phyloP scores from a whole-genome alignment of 1,139 yeast species.

The Chernovozyma aurita region DNA sequence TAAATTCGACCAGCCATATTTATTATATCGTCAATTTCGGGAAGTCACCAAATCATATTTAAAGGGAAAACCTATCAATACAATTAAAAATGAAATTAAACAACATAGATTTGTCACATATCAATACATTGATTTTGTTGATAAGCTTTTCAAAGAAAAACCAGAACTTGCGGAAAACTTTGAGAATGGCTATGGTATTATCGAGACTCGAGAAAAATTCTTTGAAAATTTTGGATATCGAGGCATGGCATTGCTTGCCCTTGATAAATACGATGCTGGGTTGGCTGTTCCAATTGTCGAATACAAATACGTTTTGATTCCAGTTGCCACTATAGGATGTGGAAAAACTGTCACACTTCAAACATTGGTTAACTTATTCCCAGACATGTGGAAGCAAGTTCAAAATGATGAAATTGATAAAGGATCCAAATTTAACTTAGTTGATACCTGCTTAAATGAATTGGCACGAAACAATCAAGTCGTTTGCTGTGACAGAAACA shows the following conservation, averaged over 20 bases:
- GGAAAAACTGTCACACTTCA: constrained; percentile 86
- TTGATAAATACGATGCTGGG: neutral
- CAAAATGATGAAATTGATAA: constrained; percentile 76
- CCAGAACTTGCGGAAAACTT: constrained; percentile 44
- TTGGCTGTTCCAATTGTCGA: constrained; percentile 3
- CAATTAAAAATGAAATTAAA: constrained; percentile 36
- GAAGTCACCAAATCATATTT: constrained; percentile 72
- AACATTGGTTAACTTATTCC: constrained; percentile 52
- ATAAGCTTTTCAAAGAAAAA: constrained; percentile 46
- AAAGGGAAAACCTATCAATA: constrained; percentile 29
- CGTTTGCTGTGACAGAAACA: constrained; percentile 80
- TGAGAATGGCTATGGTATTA: constrained; percentile 64
- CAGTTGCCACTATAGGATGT: constrained; percentile 90
- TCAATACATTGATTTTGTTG: constrained; percentile 65
- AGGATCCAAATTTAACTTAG: constrained; percentile 48
- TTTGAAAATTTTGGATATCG: constrained; percentile 39
- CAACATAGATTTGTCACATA: constrained; percentile 58
- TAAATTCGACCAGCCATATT: constrained; percentile 93
- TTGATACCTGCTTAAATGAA: constrained; percentile 43
- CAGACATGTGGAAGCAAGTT: constrained; percentile 64
- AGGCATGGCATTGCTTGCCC: constrained; percentile 29
- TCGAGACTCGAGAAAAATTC: constrained; percentile 61
- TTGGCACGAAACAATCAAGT: constrained; percentile 31
- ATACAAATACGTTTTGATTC: constrained; percentile 60
- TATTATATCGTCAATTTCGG: constrained; percentile 85